Base-by-base conservation (phyloP, 768 basidiomycete species). In the Phaffia tasmanica region DNA sequence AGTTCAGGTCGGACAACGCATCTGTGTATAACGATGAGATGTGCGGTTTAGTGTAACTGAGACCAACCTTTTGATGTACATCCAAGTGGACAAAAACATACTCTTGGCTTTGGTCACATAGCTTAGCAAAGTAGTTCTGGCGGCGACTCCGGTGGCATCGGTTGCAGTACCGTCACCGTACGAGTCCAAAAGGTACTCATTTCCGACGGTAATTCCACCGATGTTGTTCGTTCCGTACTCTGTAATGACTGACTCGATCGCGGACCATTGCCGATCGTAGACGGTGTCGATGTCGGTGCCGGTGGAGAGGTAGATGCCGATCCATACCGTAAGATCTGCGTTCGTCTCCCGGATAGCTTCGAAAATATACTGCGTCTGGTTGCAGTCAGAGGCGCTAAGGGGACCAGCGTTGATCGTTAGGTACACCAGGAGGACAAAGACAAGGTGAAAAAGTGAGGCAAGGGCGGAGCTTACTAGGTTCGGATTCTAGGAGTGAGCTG, bases 281-380 rank as follows among this genome's bases (percentile, higher is more conserved):
- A 88, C 85, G 42, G 62, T 50, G 30, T 57, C 51, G 35, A 56
- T 23, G 59, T 42, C 35, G 35, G 35, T 42, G 35, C 35, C 35
- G 4, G 11, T 42, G 35, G 35, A 42, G 35, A 42, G 35, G 74
- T 74, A 77, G 30, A 78, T 74, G 48, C 73, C 76, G 3, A 76
- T 67, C 71, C 79, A 91, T 6, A 93, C 87, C 4, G 76, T 80
- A 83, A 95, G 82, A 76, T 94, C 80, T 49, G 90, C 87, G 77
- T 93, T 88, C 47, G 93, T 95, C 68, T 84, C 84, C 72, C 85
- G 81, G 72, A 99, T 91, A 21, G 93, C 94, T 70, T 92, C 87
- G 35, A 98, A 82, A 79, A 79, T 75, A 55, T 79, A 59, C 14
- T 76, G 74, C 3, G 77, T 76, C 59, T 76, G 75, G 69, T 79